Evolutionary conservation across 2,329 filamentous ascomycete species (phyloP), one percentile per base, ranked within the genome.

Genomic region (Aspergillus amoenus): DNA sequence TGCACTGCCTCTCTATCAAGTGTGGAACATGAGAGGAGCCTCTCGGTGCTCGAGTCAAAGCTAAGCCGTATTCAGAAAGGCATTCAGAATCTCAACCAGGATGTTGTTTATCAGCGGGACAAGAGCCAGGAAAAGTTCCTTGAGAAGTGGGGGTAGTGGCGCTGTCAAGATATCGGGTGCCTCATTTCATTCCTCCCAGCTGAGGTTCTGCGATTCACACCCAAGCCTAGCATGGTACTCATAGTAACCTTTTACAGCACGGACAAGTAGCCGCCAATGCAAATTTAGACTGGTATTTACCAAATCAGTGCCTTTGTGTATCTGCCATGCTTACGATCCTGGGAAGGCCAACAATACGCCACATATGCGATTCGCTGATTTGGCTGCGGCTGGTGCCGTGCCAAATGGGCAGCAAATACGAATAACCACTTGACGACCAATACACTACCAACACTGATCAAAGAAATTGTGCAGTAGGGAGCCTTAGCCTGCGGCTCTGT

Each of bases 71-170:
- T 76, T 27, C 72, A 73, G 47, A 69, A 68, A 47, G 71, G 69
- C 2, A 58, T 75, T 21, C 64, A 72, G 53, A 62, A 62, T n/a
- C 62, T 77, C 24, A 63, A 75, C 45, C 44, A 72, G 56, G 69
- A 71, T 52, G 59, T 68, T 51, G 55, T 76, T 39, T 64, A 71
- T 55, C 67, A 68, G 39, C 65, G 68, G 24, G 70, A 75, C 54
- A 64, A 62, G 46, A 55, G 52, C 12, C 68, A 65, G 39, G 68
- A 70, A 13, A 67, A 49, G 39, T 72, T 76, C 51, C 55, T 76
- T 40, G 68, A 72, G 42, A 66, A 55, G 49, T 76, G 74, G 74
- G 27, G 54, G 15, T 70, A 62, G 42, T 7, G 34, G n/a, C 22
- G 4, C 12, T 24, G 5, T 44, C 22, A 27, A 15, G 13, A 45